phyloP scores from a whole-genome alignment of 129 eudicot genomes.

The Solidago caesia region DNA sequence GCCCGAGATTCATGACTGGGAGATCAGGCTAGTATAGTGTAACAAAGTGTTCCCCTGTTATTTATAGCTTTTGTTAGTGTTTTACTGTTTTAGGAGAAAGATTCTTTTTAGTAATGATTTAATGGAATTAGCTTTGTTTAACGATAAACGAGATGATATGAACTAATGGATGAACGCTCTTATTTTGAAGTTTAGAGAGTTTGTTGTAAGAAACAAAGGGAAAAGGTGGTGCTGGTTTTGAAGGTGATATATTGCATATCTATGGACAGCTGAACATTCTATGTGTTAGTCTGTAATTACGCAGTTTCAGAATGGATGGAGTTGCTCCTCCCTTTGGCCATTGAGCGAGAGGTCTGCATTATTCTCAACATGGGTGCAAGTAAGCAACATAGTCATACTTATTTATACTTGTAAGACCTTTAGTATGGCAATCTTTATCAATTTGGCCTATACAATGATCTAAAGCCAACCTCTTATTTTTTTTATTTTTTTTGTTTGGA shows the following conservation, averaged over 20 bases:
- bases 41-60: slow-evolving; percentile 4
- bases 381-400: slow-evolving; percentile 36
- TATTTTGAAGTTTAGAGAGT: too few relatives aligned
- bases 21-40: slow-evolving; percentile 42
- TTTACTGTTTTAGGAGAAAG: slow-evolving; percentile 37
- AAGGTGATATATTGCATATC: slow-evolving; percentile 55
- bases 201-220: slow-evolving; percentile 63
- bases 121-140: too few relatives aligned
- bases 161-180: too few relatives aligned
- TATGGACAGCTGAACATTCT: slow-evolving; percentile 10
- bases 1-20: slow-evolving; percentile 52
- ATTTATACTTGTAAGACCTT: not conserved
- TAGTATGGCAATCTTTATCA: slow-evolving; percentile 13
- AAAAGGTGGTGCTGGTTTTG: slow-evolving; percentile 98
- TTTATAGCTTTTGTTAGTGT: slow-evolving; percentile 4
- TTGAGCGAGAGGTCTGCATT: slow-evolving; percentile 82
- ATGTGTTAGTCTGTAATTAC: slow-evolving; percentile 22
- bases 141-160: too few relatives aligned
- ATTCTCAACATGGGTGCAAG: slow-evolving; percentile 99
- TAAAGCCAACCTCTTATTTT: too few relatives aligned
- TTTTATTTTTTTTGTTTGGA: too few relatives aligned
- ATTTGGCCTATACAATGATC: too few relatives aligned
- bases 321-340: slow-evolving; percentile 89
- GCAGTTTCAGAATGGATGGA: slow-evolving; percentile 97
- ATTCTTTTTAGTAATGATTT: too few relatives aligned